phyloP scores from a whole-genome alignment of 2,329 filamentous ascomycete species.

The Colletotrichum scovillei region DNA sequence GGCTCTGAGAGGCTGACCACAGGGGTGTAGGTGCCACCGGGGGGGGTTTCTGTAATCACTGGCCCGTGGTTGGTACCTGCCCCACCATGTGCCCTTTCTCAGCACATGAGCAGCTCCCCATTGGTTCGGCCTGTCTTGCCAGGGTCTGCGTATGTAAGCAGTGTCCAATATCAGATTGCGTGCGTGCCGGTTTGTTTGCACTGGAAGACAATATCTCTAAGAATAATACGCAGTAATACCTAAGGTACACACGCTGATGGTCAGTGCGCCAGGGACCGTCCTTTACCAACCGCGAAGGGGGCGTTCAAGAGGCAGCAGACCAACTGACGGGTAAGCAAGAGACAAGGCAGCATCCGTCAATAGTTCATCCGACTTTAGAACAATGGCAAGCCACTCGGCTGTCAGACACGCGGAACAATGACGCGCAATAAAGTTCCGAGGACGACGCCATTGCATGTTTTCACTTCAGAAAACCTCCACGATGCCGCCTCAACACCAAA shows the following conservation, averaged over 20 bases:
- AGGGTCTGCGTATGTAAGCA: slow-evolving; percentile 22
- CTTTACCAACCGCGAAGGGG: background rate
- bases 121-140: background rate
- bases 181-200: too few relatives aligned
- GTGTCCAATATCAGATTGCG: background rate
- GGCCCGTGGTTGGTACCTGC: slow-evolving; percentile 18
- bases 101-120: slow-evolving; percentile 3
- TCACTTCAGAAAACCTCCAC: background rate
- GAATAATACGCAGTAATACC: background rate
- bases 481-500: background rate
- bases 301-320: background rate
- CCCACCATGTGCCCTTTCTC: slow-evolving; percentile 12
- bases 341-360: background rate
- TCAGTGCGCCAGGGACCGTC: background rate
- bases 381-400: background rate
- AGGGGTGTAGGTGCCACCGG: slow-evolving; percentile 5
- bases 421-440: background rate
- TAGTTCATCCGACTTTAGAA: background rate
- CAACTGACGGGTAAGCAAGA: background rate
- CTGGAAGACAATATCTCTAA: too few relatives aligned
- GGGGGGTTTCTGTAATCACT: slow-evolving; percentile 6
- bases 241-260: background rate
- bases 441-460: background rate
- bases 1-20: slow-evolving; percentile 24
- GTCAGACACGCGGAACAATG: background rate